Percentiles rank a stretch among this genome's conserved stretches.
Evolutionary conservation across 2,329 filamentous ascomycete species (phyloP).

Genomic region (Chaetothyriales sp.): DNA sequence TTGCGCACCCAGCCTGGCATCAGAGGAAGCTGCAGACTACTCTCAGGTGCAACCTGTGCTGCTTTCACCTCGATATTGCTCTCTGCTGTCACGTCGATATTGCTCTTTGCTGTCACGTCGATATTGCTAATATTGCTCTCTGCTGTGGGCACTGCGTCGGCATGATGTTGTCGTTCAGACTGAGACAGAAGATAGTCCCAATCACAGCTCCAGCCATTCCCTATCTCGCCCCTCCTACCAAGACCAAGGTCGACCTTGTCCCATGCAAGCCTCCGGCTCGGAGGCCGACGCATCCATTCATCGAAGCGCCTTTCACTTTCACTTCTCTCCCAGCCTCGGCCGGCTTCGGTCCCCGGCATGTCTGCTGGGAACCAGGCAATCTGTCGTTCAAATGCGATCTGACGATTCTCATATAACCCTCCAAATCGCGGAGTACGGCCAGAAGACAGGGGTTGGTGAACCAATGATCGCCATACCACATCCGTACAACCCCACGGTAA

Average conservation of each 20-base stretch:
- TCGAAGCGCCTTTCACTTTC: slow-evolving; percentile 46
- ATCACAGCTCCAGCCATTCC: slow-evolving; percentile 69
- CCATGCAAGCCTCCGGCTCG: slow-evolving; percentile 68
- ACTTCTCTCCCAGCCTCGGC: slow-evolving; percentile 61
- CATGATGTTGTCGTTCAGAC: slow-evolving; percentile 3
- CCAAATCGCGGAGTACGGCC: slow-evolving; percentile 73
- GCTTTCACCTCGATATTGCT: background rate
- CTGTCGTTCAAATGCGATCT: slow-evolving; percentile 67
- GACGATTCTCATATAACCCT: slow-evolving; percentile 63
- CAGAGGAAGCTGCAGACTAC: background rate
- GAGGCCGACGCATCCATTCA: slow-evolving; percentile 65
- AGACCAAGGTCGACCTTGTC: slow-evolving; percentile 59
- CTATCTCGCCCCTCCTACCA: slow-evolving; percentile 66
- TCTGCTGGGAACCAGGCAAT: slow-evolving; percentile 78
- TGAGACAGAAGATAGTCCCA: slow-evolving; percentile 54
- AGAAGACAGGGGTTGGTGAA: slow-evolving; percentile 66
- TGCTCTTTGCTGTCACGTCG: background rate
- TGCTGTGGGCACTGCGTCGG: background rate
- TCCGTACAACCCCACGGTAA: slow-evolving; percentile 83
- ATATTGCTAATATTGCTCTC: background rate
- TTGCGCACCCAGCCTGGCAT: slow-evolving; percentile 15
- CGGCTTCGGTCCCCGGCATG: slow-evolving; percentile 64
- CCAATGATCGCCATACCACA: slow-evolving; percentile 72
- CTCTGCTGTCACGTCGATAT: background rate
- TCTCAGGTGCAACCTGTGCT: background rate